Conservation (phyloP, 169 alveolate species). For the Neospora caninum region DNA sequence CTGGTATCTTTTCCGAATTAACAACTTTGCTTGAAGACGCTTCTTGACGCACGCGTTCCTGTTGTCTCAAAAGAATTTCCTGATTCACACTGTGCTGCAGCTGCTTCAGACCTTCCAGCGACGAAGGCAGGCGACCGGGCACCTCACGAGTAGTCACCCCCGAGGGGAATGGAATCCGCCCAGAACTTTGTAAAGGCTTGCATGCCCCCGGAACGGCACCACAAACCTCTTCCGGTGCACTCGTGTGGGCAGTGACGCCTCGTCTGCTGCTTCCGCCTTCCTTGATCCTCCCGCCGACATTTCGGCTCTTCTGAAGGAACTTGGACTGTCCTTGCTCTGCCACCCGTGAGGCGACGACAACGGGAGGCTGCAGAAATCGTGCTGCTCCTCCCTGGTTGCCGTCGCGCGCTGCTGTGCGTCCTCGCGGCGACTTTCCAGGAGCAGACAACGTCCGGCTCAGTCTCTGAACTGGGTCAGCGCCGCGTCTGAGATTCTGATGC, state of each 20-base stretch:
- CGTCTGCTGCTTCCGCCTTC: background rate
- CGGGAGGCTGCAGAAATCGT: background rate
- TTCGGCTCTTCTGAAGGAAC: constrained; percentile 1
- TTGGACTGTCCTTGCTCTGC: background rate
- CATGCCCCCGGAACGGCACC: background rate
- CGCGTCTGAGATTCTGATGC: too few relatives aligned
- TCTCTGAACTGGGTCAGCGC: too few relatives aligned
- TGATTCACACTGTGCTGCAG: constrained; percentile 6
- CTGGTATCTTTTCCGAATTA: background rate
- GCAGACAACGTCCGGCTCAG: background rate
- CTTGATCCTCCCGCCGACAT: background rate
- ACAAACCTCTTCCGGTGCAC: background rate
- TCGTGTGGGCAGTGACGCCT: background rate
- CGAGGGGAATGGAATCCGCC: background rate
- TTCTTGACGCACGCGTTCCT: background rate
- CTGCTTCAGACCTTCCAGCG: background rate
- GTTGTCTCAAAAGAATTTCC: background rate
- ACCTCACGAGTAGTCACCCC: background rate
- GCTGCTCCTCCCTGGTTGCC: too few relatives aligned
- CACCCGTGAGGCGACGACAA: background rate
- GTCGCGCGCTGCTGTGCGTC: background rate
- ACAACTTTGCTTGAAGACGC: background rate
- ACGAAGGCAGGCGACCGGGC: background rate
- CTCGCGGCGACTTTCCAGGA: background rate
- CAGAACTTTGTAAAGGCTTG: background rate